Evolutionary conservation across 2,329 filamentous ascomycete species (phyloP).

Genomic region (Pseudopyricularia javanii): DNA sequence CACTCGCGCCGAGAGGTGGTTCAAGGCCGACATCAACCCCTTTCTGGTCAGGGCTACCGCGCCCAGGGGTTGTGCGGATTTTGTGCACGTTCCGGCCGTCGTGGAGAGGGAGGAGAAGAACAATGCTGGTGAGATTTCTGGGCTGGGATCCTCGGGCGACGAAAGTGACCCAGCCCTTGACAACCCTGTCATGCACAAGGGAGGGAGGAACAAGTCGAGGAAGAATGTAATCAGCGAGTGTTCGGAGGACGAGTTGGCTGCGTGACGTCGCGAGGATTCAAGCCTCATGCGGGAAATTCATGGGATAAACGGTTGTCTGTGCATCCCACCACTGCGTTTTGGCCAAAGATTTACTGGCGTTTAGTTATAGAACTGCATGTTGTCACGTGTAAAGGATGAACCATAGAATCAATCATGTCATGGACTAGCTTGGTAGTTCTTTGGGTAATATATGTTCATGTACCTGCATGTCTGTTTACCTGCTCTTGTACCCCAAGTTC

Average conservation of each 20-base stretch:
- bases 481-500: too few species aligned
- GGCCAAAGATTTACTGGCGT: too few species aligned
- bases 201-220: not conserved
- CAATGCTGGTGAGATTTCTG: not conserved
- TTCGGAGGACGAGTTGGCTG: slow-evolving; percentile 3
- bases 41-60: slow-evolving; percentile 45
- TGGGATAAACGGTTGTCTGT: too few species aligned
- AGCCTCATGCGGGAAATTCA: not conserved
- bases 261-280: not conserved
- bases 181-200: not conserved
- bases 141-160: not conserved
- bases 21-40: slow-evolving; percentile 43
- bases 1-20: slow-evolving; percentile 58
- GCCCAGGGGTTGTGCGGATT: slow-evolving; percentile 14
- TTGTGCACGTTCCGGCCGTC: not conserved
- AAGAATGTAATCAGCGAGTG: not conserved
- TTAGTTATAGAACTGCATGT: too few species aligned
- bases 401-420: too few species aligned
- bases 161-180: not conserved
- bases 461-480: too few species aligned
- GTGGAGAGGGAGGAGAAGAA: not conserved
- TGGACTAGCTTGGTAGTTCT: too few species aligned
- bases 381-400: too few species aligned
- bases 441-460: too few species aligned
- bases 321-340: too few species aligned